Conservation (phyloP, 2,329 filamentous ascomycete species). For the Trichoderma endophyticum region DNA sequence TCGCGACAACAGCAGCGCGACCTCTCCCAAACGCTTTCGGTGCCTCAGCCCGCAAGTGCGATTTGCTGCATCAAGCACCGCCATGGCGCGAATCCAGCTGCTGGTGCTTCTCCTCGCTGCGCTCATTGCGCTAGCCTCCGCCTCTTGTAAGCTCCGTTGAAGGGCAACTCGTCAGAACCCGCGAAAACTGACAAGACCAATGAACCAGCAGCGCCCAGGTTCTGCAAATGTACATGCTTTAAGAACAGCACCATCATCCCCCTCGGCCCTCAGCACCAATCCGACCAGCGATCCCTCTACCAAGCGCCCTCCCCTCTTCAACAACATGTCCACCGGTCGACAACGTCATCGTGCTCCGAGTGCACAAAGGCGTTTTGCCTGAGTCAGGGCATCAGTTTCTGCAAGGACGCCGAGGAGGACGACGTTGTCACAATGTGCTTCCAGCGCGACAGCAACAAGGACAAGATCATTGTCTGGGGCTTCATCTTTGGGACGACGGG, state of each 20-base stretch:
- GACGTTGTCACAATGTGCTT: conserved; percentile 63
- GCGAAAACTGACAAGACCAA: background rate
- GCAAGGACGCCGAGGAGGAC: conserved; percentile 58
- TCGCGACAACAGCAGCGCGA: background rate
- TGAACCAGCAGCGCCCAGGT: conserved; percentile 54
- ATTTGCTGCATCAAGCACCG: conserved; percentile 12
- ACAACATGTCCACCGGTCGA: conserved; percentile 30
- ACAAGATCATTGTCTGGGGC: conserved; percentile 63
- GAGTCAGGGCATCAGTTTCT: conserved; percentile 58
- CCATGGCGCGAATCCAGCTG: conserved; percentile 41
- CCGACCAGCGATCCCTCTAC: conserved; percentile 19
- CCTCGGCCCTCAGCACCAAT: conserved; percentile 45
- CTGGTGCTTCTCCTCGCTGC: conserved; percentile 37
- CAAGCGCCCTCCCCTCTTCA: conserved; percentile 16
- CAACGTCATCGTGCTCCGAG: conserved; percentile 52
- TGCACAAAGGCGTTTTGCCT: conserved; percentile 66
- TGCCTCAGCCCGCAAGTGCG: background rate
- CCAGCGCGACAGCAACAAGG: conserved; percentile 64
- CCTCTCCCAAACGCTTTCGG: background rate
- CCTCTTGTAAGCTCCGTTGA: conserved; percentile 39
- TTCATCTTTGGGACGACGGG: conserved; percentile 60
- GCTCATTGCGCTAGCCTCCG: conserved; percentile 36
- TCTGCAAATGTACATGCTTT: conserved; percentile 70
- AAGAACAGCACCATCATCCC: conserved; percentile 66
- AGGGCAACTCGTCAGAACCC: background rate